A percentile compares a stretch with the other conserved stretches of the same genome.
These are phyloP conservation scores for Nicotiana noctiflora DNA, from an alignment of 257 asterid species.

Conservation along the genomic window DNA sequence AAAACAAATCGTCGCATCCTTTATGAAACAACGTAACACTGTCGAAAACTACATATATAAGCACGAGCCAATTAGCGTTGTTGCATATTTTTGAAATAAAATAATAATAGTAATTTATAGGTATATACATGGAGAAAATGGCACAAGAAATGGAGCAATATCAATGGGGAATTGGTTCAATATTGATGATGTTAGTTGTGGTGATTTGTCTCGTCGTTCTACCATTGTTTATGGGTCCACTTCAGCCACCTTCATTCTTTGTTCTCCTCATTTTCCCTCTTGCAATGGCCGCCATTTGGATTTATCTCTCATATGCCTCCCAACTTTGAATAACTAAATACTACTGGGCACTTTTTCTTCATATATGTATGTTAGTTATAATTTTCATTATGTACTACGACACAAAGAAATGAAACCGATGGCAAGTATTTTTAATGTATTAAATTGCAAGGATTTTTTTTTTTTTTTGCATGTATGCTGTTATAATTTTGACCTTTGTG, in stretches of 20 bases:
- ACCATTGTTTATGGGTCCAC: slow-evolving; percentile 39
- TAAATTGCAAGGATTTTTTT: too few relatives aligned
- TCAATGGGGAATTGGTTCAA: slow-evolving; percentile 51
- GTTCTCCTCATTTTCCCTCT: slow-evolving; percentile 31
- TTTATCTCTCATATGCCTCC: slow-evolving; percentile 35
- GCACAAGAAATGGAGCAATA: slow-evolving; percentile 24
- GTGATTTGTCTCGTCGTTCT: slow-evolving; percentile 27
- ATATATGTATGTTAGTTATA: background rate
- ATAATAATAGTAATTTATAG: too few relatives aligned
- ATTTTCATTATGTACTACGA: too few relatives aligned
- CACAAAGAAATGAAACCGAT: too few relatives aligned
- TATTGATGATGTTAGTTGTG: slow-evolving; percentile 31
- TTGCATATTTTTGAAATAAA: too few relatives aligned
- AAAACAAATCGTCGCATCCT: background rate
- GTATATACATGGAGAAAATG: background rate
- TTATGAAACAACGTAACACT: background rate
- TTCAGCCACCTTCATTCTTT: slow-evolving; percentile 28
- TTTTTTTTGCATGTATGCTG: background rate
- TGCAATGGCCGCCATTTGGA: slow-evolving; percentile 27
- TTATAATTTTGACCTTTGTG: background rate
- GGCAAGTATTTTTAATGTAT: too few relatives aligned
- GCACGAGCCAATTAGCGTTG: background rate
- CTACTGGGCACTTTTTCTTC: background rate
- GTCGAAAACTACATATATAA: background rate
- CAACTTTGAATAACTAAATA: background rate